phyloP scores from a whole-genome alignment of 1,284 basidiomycete species.

The Tylopilus microsporus region DNA sequence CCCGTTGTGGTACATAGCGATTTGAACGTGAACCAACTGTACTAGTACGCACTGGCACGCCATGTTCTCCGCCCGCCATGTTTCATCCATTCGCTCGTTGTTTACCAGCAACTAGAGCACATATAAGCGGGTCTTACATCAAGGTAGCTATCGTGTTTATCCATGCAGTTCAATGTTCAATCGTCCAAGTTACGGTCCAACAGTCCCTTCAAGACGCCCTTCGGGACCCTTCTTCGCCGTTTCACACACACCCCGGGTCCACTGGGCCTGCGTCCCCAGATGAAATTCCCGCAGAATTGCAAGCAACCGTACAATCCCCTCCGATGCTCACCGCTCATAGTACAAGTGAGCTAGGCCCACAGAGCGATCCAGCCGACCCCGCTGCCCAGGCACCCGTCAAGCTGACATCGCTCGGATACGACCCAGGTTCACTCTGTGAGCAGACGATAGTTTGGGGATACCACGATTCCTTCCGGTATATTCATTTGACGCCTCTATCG shows the following conservation, averaged over 20 bases:
- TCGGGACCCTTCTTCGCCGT: slow-evolving; percentile 62
- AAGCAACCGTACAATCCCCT: not conserved
- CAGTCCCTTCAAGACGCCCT: slow-evolving; percentile 57
- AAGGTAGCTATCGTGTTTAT: slow-evolving; percentile 17
- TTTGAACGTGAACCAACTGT: too few species aligned
- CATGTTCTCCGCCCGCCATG: slow-evolving; percentile 12
- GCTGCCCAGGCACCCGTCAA: slow-evolving; percentile 40
- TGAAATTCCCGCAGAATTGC: slow-evolving; percentile 19
- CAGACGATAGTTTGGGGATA: slow-evolving; percentile 72
- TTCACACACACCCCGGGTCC: slow-evolving; percentile 56
- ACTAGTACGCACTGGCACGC: not conserved
- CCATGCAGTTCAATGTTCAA: not conserved
- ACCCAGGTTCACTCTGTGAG: slow-evolving; percentile 63
- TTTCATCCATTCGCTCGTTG: not conserved
- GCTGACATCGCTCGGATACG: slow-evolving; percentile 49
- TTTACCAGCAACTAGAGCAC: slow-evolving; percentile 1
- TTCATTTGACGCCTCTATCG: slow-evolving; percentile 1
- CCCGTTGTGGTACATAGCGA: too few species aligned
- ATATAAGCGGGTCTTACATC: slow-evolving; percentile 27
- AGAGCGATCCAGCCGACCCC: slow-evolving; percentile 5
- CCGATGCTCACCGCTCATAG: not conserved
- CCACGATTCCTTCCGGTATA: slow-evolving; percentile 69
- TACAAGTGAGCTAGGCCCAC: not conserved
- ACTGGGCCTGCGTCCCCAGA: slow-evolving; percentile 59
- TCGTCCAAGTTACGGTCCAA: not conserved